Percentiles rank a stretch among this genome's conserved stretches.
These are phyloP conservation scores for Lecanicillium sp. DNA, from an alignment of 2,329 filamentous ascomycete species.

Conservation along the genomic window DNA sequence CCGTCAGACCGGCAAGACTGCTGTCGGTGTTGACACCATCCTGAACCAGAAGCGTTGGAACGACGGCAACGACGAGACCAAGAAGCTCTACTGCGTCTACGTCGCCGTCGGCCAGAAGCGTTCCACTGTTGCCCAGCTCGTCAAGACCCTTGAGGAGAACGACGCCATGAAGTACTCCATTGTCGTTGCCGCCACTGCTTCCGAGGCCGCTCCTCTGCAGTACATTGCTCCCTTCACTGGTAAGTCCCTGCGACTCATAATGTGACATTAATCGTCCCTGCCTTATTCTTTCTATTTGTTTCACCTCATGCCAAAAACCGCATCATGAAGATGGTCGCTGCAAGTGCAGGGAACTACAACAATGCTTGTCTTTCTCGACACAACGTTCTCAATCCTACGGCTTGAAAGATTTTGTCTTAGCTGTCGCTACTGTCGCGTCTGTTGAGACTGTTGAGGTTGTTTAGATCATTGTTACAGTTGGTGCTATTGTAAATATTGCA, in stretches of 20 bases:
- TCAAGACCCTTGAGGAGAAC: slow-evolving; percentile 99
- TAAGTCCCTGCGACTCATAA: too few species aligned
- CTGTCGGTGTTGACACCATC: slow-evolving; percentile 94
- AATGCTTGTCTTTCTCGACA: too few species aligned
- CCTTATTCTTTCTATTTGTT: slow-evolving; percentile 8
- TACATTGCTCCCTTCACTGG: slow-evolving; percentile 93
- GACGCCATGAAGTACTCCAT: slow-evolving; percentile 98
- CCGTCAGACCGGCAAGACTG: slow-evolving; percentile 99
- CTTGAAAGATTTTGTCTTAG: too few species aligned
- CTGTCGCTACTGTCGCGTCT: too few species aligned
- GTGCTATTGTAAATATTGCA: too few species aligned
- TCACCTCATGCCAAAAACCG: too few species aligned
- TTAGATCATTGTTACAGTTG: too few species aligned
- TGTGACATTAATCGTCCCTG: too few species aligned
- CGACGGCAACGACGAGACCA: slow-evolving; percentile 72
- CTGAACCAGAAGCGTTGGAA: slow-evolving; percentile 99
- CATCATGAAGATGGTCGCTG: too few species aligned
- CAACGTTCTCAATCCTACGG: too few species aligned
- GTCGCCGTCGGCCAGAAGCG: slow-evolving; percentile 99
- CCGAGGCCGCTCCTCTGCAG: slow-evolving; percentile 90
- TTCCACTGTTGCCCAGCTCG: slow-evolving; percentile 96
- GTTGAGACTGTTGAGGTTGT: too few species aligned
- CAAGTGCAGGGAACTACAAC: too few species aligned
- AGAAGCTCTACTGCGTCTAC: slow-evolving; percentile 99
- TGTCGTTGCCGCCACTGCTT: slow-evolving; percentile 91